Base-by-base conservation (phyloP, 208 protist genomes). In the Trypanosoma lewisi region DNA sequence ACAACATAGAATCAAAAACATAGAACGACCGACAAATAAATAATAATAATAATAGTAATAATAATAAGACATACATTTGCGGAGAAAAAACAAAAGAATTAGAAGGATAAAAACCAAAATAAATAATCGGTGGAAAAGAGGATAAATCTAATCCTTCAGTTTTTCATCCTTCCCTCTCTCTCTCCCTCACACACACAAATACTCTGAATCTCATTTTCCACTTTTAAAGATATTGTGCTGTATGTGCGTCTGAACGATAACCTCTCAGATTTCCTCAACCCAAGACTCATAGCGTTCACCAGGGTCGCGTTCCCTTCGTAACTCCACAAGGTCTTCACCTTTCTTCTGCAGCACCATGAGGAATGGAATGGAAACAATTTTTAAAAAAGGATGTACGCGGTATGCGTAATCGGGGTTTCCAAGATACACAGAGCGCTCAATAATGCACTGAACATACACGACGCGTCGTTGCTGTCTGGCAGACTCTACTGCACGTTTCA, bases 381-480 rank as follows among this genome's bases (percentile, higher is more conserved):
- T 31, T 17, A 66, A 2, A 14, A 73, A 61, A 28, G 76, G 72
- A 62, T 93, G 85, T 30, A 25, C 79, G 57, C 89, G 75, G 64
- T 90, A 88, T 11, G 54, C 61, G 49, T 83, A 89, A 2, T 72
- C 55, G 7, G 83, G 77, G 65, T 93, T 90, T 30, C 78, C 71
- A 19, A 80, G 62, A 56, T 91, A 95, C 49, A 70, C 63, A 11
- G 75, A 70, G 34, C 85, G 79, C 58, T 90, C 83, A 36, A 91
- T 67, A 14, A 71, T 78, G 30, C 75, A 62, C 54, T 93, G 77
- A 28, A 95, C 56, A 51, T 83, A 84, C 19, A 90, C 52, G 17
- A 83, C 69, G 42, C 63, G 64, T 6, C 16, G 36, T 61, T 82
- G 85, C 11, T 57, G 31, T 19, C 47, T 70, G 28, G 85, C 73